Evolutionary conservation across 1,284 basidiomycete genomes (phyloP), one percentile per base, ranked within the genome.

Genomic region (Malassezia restricta): DNA sequence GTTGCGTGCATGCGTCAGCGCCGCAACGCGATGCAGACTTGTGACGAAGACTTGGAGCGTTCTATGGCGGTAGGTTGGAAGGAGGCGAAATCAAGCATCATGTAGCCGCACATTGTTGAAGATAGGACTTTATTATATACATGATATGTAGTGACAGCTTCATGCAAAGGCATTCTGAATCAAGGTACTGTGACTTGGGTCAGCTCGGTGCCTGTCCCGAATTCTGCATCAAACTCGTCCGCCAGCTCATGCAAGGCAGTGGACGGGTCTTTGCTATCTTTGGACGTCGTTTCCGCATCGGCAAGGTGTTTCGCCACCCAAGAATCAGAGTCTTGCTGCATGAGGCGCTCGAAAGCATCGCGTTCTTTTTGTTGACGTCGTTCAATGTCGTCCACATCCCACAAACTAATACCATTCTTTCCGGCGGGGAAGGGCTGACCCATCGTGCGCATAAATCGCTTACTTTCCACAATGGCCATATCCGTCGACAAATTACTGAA

Each of bases 401-500:
- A 99, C 40, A 96, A 77, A 38, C 87, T 91, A 43, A 98, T 79
- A 0, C 91, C 90, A 6, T 90, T 94, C 76, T 91, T 73, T 29
- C 64, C 63, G 74, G 92, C 87, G 61, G 90, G 88, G 47, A 85
- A 87, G 63, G 90, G 91, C 75, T 99, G 94, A 8, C 91, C 95
- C 73, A 99, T 99, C 35, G 86, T 85, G 5, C 94, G 82, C 81
- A 99, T 91, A 76, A 99, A 99, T 43, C 90, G 78, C 76, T 96
- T 95, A 52, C 89, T 90, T 55, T 96, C 79, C 4, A 89, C 89
- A 55, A 98, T 78, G 7, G 92, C 92, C 87, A 98, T 96, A 74
- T 99, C 94, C 7, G 91, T 98, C 7, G 94, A 98, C 49, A 99
- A 78, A 75, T 98, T 99, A 8, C 90, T 86, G 35, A 89, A 88